phyloP scores from a whole-genome alignment of 1,284 basidiomycete species.

The Fomitopsis schrenkii region DNA sequence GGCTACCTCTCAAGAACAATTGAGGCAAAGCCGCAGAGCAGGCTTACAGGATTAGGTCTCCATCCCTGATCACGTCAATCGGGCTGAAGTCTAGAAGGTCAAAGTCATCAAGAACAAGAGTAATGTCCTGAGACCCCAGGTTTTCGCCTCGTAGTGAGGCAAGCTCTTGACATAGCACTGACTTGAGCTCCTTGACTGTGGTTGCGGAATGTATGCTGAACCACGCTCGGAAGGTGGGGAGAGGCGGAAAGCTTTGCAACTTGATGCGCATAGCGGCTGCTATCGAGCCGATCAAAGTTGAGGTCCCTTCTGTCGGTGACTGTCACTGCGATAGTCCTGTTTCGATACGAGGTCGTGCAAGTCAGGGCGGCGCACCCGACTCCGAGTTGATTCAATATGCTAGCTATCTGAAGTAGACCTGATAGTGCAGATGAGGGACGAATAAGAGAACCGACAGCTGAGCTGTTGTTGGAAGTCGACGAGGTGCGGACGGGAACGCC shows the following conservation, averaged over 20 bases:
- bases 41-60: slow-evolving; percentile 39
- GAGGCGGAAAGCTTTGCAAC: slow-evolving; percentile 32
- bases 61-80: slow-evolving; percentile 39
- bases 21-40: not conserved
- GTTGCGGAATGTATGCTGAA: slow-evolving; percentile 27
- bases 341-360: no score
- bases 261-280: slow-evolving; percentile 35
- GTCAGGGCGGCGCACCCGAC: no score
- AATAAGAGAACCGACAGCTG: no score
- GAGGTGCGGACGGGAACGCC: not conserved
- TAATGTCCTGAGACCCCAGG: slow-evolving; percentile 19
- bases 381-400: no score
- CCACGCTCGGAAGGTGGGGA: slow-evolving; percentile 40
- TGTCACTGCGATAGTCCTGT: no score
- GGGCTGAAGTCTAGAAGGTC: slow-evolving; percentile 37
- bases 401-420: no score
- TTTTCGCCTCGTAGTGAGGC: slow-evolving; percentile 16
- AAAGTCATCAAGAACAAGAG: slow-evolving; percentile 40
- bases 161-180: slow-evolving; percentile 23
- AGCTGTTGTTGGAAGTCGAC: not conserved
- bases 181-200: slow-evolving; percentile 26
- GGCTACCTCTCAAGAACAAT: slow-evolving; percentile 8
- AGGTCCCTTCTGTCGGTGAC: not conserved
- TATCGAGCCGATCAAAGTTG: not conserved
- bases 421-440: no score